Evolutionary conservation across 306 rosid genomes (phyloP).

Genomic region (Lathyrus sativus): DNA sequence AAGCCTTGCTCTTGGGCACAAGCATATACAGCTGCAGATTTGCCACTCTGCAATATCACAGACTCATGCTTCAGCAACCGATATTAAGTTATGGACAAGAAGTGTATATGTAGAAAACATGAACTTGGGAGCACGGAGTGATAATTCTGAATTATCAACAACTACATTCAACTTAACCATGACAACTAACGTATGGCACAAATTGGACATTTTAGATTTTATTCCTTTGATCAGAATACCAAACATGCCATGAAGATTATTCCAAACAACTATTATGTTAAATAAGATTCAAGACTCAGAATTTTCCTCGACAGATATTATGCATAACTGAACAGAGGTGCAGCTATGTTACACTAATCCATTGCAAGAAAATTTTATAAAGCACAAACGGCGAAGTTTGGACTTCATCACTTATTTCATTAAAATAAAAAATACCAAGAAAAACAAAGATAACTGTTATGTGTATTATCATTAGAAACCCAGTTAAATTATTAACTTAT

Average conservation of each 20-base stretch:
- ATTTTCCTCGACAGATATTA: constrained; percentile 11
- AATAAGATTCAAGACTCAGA: neutral
- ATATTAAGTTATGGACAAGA: constrained; percentile 17
- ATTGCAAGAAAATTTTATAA: constrained; percentile 9
- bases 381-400: neutral
- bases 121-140: neutral
- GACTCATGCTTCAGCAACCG: constrained; percentile 37
- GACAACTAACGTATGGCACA: neutral
- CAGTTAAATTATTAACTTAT: neutral
- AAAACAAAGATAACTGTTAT: constrained; percentile 16
- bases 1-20: constrained; percentile 90
- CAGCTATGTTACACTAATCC: constrained; percentile 16
- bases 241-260: neutral
- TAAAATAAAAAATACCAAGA: constrained; percentile 26
- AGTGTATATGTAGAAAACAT: constrained; percentile 20
- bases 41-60: constrained; percentile 81
- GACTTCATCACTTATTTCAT: constrained; percentile 15
- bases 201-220: constrained; percentile 14
- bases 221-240: constrained; percentile 15
- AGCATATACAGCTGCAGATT: constrained; percentile 94
- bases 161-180: neutral
- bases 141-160: constrained; percentile 32
- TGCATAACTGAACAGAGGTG: constrained; percentile 17
- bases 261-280: constrained; percentile 4
- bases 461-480: constrained; percentile 19